These are phyloP conservation scores for Aspergillus amoenus DNA, from an alignment of 2,329 filamentous ascomycete genomes.

Conservation along the genomic window DNA sequence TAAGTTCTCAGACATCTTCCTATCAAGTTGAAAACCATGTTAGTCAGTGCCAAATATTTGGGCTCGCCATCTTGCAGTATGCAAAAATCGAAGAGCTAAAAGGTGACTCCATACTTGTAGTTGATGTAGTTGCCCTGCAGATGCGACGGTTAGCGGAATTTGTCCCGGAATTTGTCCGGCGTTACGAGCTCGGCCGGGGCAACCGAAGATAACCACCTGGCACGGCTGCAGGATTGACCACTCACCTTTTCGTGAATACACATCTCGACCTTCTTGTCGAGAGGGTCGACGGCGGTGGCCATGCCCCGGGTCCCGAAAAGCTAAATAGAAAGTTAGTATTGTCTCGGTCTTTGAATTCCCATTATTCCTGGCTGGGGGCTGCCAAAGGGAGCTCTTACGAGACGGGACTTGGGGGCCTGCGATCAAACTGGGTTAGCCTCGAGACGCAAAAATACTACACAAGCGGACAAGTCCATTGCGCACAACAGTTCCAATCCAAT, in stretches of 20 bases:
- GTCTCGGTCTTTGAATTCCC: background rate
- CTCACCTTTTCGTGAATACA: constrained; percentile 85
- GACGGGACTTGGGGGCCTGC: constrained; percentile 47
- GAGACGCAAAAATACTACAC: background rate
- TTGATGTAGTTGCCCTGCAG: constrained; percentile 85
- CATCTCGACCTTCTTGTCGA: constrained; percentile 96
- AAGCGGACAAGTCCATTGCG: constrained; percentile 5
- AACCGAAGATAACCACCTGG: constrained; percentile 18
- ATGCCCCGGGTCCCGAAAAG: constrained; percentile 66
- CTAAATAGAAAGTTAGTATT: constrained; percentile 46
- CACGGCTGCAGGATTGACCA: constrained; percentile 14
- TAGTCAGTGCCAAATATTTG: constrained; percentile 16
- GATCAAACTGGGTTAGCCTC: constrained; percentile 21
- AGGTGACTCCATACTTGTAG: constrained; percentile 61
- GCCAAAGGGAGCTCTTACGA: constrained; percentile 36
- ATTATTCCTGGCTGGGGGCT: background rate
- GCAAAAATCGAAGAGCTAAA: background rate
- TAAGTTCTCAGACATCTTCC: constrained; percentile 99
- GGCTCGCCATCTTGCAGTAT: background rate
- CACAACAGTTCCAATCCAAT: constrained; percentile 8
- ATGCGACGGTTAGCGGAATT: constrained; percentile 26
- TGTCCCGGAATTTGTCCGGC: constrained; percentile 14
- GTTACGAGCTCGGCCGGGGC: constrained; percentile 18
- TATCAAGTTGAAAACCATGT: constrained; percentile 39
- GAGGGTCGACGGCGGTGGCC: constrained; percentile 82